A percentile compares a stretch with the other conserved stretches of the same genome.
These are phyloP conservation scores for Albugo laibachii DNA, from an alignment of 352 stramenopile species.

Conservation along the genomic window DNA sequence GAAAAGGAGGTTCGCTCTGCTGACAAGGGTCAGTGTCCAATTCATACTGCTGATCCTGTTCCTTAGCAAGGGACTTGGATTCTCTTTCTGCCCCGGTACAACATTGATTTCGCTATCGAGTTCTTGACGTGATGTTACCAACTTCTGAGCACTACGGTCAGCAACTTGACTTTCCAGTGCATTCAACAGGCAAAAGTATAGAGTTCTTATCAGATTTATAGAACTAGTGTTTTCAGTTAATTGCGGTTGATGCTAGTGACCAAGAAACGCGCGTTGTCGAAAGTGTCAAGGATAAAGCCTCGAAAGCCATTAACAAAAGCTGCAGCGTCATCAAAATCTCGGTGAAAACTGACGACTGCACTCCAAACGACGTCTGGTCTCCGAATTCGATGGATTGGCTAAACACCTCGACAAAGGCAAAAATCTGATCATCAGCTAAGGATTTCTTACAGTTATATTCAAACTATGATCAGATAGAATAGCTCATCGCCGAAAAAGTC, in stretches of 20 bases:
- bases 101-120: too few species aligned
- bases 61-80: too few species aligned
- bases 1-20: too few species aligned
- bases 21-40: too few species aligned
- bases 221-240: too few species aligned
- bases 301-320: slow-evolving; percentile 45
- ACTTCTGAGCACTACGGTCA: too few species aligned
- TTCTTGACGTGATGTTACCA: too few species aligned
- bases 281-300: slow-evolving; percentile 84
- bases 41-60: too few species aligned
- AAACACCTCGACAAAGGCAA: slow-evolving; percentile 84
- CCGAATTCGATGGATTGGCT: slow-evolving; percentile 84
- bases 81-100: too few species aligned
- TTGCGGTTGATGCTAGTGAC: slow-evolving; percentile 63
- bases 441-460: slow-evolving; percentile 84
- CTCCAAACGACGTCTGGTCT: slow-evolving; percentile 87
- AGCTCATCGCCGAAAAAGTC: slow-evolving; percentile 79
- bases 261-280: slow-evolving; percentile 90
- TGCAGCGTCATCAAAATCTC: slow-evolving; percentile 67
- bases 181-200: too few species aligned
- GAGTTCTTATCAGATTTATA: too few species aligned
- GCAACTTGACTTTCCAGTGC: too few species aligned
- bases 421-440: slow-evolving; percentile 69
- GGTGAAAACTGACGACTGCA: slow-evolving; percentile 94
- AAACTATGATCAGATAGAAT: slow-evolving; percentile 87